Percentiles rank a stretch among this genome's conserved stretches.
phyloP scores from a whole-genome alignment of 1,284 basidiomycete species.

The Rhodotorula sp. region DNA sequence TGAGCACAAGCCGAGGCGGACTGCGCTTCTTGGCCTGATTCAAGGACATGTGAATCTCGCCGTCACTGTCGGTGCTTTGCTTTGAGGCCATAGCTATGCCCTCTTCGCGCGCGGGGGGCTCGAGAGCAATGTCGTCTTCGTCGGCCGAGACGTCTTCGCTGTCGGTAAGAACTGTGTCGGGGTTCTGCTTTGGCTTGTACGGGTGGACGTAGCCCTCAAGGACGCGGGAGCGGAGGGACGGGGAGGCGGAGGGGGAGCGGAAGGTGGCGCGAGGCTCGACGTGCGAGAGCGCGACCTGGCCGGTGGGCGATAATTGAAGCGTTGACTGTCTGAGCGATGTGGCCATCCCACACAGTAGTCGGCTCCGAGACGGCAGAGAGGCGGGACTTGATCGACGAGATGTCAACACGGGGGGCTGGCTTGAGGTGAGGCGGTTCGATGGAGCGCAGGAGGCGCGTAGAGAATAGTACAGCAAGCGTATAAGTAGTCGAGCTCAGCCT shows the following conservation, averaged over 20 bases:
- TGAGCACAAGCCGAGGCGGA: neutral
- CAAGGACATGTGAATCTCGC: neutral
- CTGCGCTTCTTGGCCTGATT: neutral
- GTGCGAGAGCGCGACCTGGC: neutral
- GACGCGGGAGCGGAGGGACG: neutral
- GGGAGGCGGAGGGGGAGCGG: neutral
- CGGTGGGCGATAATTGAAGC: neutral
- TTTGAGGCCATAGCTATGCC: neutral
- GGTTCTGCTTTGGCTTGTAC: neutral
- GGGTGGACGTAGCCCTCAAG: neutral
- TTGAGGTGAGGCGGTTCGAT: no score
- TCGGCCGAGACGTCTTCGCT: neutral
- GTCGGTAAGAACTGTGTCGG: neutral
- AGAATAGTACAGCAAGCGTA: no score
- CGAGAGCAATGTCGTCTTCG: constrained; percentile 1
- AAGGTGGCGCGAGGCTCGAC: neutral
- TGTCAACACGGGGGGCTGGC: no score
- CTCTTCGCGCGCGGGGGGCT: neutral
- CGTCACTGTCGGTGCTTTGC: neutral
- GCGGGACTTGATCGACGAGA: no score
- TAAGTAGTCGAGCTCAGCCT: no score
- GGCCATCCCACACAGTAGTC: neutral
- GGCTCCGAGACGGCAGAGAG: no score
- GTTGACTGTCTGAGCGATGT: neutral
- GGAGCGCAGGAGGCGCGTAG: no score